Conservation (phyloP, 495 filamentous ascomycete species). For the Neurospora sp. region DNA sequence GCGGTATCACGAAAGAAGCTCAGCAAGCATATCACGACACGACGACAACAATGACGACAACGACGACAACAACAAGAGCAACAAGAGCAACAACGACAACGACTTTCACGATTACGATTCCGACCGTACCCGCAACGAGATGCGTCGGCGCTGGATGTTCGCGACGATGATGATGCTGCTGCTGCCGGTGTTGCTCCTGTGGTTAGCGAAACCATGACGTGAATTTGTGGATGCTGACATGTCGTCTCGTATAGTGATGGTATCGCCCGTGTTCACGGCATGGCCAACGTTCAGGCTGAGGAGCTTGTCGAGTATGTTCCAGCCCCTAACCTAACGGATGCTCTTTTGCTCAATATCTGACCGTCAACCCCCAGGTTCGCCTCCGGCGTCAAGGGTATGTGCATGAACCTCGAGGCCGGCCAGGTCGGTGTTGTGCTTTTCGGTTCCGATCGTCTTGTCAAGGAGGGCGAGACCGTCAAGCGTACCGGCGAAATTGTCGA, state of each 20-base stretch:
- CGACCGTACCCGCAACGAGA: background rate
- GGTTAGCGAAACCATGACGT: background rate
- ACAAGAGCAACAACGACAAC: slow-evolving; percentile 1
- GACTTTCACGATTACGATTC: background rate
- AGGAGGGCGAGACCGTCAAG: slow-evolving; percentile 98
- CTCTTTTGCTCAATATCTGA: slow-evolving; percentile 2
- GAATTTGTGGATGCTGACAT: slow-evolving; percentile 27
- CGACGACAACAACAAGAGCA: background rate
- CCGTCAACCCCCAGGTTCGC: slow-evolving; percentile 63
- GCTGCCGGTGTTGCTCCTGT: background rate
- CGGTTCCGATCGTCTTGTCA: slow-evolving; percentile 99
- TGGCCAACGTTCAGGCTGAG: slow-evolving; percentile 99
- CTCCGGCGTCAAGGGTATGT: slow-evolving; percentile 99
- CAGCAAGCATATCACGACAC: background rate
- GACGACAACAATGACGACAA: background rate
- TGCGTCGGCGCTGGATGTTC: background rate
- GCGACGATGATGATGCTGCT: background rate
- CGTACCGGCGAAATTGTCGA: slow-evolving; percentile 99
- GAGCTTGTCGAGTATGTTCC: slow-evolving; percentile 95
- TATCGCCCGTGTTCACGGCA: slow-evolving; percentile 99
- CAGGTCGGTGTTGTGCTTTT: slow-evolving; percentile 99
- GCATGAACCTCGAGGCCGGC: slow-evolving; percentile 99
- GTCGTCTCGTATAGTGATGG: slow-evolving; percentile 64
- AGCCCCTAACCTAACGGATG: background rate
- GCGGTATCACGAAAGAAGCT: background rate